A percentile compares a stretch with the other conserved stretches of the same genome.
Conservation (phyloP, 2,329 filamentous ascomycete genomes). For the Chrysosporium keratinophilum region DNA sequence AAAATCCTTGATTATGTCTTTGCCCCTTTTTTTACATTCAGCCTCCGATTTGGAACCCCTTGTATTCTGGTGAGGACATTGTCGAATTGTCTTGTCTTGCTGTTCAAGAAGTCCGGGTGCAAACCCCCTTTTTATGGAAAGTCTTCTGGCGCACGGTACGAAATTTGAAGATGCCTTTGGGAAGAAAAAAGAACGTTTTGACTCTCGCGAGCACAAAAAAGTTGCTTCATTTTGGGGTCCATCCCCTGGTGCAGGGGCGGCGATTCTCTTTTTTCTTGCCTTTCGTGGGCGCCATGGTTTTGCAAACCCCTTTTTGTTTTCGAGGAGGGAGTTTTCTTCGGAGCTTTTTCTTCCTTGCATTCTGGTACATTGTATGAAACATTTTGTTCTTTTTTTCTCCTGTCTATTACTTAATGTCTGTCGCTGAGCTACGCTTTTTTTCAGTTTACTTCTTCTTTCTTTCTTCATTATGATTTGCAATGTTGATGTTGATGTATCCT, state of each 20-base stretch:
- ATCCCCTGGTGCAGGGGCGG: neutral
- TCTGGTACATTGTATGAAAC: conserved; percentile 11
- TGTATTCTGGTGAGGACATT: conserved; percentile 11
- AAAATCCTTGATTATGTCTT: neutral
- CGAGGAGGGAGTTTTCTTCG: neutral
- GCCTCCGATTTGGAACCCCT: neutral
- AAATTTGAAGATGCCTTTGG: neutral
- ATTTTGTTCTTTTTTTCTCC: neutral
- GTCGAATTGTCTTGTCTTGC: conserved; percentile 3
- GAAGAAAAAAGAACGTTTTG: conserved; percentile 5
- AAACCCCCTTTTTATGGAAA: neutral
- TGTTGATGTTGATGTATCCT: conserved; percentile 4
- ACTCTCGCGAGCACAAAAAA: conserved; percentile 10
- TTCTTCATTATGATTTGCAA: neutral
- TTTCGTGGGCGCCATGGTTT: neutral
- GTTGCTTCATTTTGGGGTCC: neutral
- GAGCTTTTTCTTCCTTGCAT: neutral
- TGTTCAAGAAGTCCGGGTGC: conserved; percentile 1
- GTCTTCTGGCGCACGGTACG: neutral
- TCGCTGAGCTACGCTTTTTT: neutral
- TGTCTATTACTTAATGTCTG: conserved; percentile 2
- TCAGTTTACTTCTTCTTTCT: too few relatives aligned
- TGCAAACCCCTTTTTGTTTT: too few relatives aligned
- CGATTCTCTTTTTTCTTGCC: neutral
- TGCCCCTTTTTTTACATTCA: neutral